Evolutionary conservation across 352 stramenopile genomes (phyloP), one percentile per base, ranked within the genome.

Genomic region (Aphanomyces euteiches): DNA sequence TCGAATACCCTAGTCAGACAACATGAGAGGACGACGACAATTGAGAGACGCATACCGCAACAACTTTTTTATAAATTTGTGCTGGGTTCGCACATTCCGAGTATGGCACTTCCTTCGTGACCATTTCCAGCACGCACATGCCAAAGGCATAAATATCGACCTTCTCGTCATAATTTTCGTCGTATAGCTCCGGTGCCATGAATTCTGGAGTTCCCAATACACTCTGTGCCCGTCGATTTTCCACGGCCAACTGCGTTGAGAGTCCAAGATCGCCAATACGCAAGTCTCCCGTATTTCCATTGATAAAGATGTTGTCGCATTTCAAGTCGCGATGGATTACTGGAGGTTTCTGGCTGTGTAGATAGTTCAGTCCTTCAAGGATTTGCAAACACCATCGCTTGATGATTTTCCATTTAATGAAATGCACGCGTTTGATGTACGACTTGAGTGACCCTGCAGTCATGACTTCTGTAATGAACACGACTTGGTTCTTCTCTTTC

Each of bases 391-490:
- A 97, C 96, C 96, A 99, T 59, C 96, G 83, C 81, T 98, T 98
- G 67, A 98, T 96, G 77, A 98, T 98, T 74, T 98, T 98, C 95
- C 96, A 99, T 74, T 98, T 95, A 73, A 99, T 95, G 54, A 98
- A 96, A 77, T 98, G 90, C 43, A 99, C 96, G 74, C 98, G 97
- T 74, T 97, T 97, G 74, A 99, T 98, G 73, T 99, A 99, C 59
- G 81, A 95, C 71, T 97, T 97, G 48, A 98, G 82, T 37, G 89
- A 97, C 19, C 93, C 97, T 6, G 92, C 98, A 1, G 92, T 98
- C 76, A 99, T 94, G 78, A 99, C 98, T 80, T 99, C 96, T 3
- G 97, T 99, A 60, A 99, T 98, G 74, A 99, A 99, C 74, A 99
- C 95, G 5, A 99, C 95, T 68, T 98, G 87, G 74, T 99, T 97